A percentile compares a stretch with the other conserved stretches of the same genome.
Conservation (phyloP, 2,329 filamentous ascomycete species). For the Coleophoma crateriformis region DNA sequence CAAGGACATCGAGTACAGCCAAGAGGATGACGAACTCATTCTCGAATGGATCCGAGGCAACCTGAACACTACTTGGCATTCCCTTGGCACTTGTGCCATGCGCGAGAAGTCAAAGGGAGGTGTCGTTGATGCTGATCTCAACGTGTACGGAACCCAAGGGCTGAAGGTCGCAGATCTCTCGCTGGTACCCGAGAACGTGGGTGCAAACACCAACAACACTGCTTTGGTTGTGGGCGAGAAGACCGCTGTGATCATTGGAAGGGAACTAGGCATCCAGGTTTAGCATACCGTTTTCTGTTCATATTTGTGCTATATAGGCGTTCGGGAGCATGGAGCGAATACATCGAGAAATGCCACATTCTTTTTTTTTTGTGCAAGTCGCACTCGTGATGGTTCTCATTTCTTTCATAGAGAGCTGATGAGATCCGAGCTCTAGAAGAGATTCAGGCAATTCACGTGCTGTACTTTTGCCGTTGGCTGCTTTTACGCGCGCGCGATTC, state of each 20-base stretch:
- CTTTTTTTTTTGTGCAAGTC: too few species aligned
- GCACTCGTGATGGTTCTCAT: too few species aligned
- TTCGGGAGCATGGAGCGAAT: too few species aligned
- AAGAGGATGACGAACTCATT: conserved; percentile 29
- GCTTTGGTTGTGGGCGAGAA: conserved; percentile 36
- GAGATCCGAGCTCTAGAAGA: too few species aligned
- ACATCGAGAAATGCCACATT: too few species aligned
- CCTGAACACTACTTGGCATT: conserved; percentile 34
- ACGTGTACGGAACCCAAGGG: conserved; percentile 31
- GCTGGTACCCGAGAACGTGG: conserved; percentile 30
- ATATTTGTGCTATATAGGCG: too few species aligned
- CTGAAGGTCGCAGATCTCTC: conserved; percentile 38
- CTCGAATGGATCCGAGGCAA: conserved; percentile 36
- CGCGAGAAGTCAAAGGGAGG: conserved; percentile 27
- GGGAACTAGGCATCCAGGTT: conserved; percentile 29
- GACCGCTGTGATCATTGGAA: conserved; percentile 33
- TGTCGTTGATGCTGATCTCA: conserved; percentile 32
- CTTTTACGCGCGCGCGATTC: too few species aligned
- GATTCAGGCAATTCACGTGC: too few species aligned
- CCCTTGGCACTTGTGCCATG: conserved; percentile 35
- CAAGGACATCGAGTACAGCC: conserved; percentile 31
- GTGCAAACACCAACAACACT: conserved; percentile 40
- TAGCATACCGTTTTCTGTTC: neutral
- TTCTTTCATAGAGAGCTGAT: too few species aligned
- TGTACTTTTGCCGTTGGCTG: too few species aligned